phyloP scores from a whole-genome alignment of 2,329 filamentous ascomycete species.

The Zymoseptoria ardabiliae region DNA sequence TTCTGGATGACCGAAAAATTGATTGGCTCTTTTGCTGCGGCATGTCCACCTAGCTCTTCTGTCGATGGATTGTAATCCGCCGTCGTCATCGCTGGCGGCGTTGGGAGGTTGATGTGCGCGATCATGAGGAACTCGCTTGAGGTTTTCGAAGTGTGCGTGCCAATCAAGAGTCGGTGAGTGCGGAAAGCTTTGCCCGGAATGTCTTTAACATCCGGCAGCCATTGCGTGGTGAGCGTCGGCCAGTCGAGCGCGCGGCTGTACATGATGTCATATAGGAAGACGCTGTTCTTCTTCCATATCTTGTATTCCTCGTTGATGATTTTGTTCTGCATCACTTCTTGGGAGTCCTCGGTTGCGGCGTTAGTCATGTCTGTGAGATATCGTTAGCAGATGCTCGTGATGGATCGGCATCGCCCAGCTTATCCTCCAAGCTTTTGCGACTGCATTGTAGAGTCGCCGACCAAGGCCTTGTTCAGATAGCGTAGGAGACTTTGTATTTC shows the following conservation, averaged over 20 bases:
- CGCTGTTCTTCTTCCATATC: constrained; percentile 99
- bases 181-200: constrained; percentile 79
- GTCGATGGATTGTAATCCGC: constrained; percentile 85
- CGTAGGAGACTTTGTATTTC: not conserved
- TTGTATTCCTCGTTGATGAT: constrained; percentile 99
- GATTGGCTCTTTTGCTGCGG: constrained; percentile 66
- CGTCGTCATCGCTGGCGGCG: constrained; percentile 62
- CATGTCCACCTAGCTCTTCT: constrained; percentile 90
- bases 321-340: constrained; percentile 58
- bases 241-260: constrained; percentile 89
- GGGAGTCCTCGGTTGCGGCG: constrained; percentile 4
- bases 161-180: constrained; percentile 81
- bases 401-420: not conserved
- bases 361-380: constrained; percentile 1
- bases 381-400: not conserved
- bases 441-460: not conserved
- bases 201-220: constrained; percentile 90
- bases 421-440: not conserved
- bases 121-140: constrained; percentile 90
- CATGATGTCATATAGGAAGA: constrained; percentile 97
- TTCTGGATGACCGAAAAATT: constrained; percentile 90
- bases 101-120: constrained; percentile 87
- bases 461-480: not conserved
- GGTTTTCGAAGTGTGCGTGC: constrained; percentile 85
- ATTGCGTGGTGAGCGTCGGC: constrained; percentile 95